phyloP scores from a whole-genome alignment of 257 asterid species.

The Rehmannia glutinosa region DNA sequence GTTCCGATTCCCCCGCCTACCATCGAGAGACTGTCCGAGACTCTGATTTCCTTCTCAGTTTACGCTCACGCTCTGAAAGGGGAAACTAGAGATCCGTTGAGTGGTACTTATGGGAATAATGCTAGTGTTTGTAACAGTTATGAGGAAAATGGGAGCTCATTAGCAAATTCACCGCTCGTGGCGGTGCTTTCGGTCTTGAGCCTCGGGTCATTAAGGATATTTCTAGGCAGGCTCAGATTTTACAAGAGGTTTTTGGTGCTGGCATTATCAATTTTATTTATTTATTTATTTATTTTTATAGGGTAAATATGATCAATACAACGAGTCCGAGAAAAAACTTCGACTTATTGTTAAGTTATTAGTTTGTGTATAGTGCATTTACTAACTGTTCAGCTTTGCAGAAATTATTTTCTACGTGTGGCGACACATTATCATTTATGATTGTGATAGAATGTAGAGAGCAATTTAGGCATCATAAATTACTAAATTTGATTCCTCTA shows the following conservation, averaged over 20 bases:
- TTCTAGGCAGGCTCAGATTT: conserved; percentile 63
- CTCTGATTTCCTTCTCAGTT: conserved; percentile 18
- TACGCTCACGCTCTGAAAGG: conserved; percentile 17
- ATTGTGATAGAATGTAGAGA: not conserved
- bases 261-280: not conserved
- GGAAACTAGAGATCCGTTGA: conserved; percentile 57
- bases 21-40: conserved; percentile 23
- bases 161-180: conserved; percentile 28
- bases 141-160: conserved; percentile 45
- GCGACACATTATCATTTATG: not conserved
- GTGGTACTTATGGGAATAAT: conserved; percentile 27
- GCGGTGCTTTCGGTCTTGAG: conserved; percentile 17
- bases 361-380: not conserved
- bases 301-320: not conserved
- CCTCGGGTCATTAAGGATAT: conserved; percentile 45
- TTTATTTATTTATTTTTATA: not conserved
- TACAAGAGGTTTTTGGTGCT: conserved; percentile 55
- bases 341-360: not conserved
- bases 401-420: not conserved
- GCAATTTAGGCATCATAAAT: not conserved
- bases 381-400: not conserved
- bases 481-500: not conserved
- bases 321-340: not conserved
- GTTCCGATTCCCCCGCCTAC: conserved; percentile 35
- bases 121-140: conserved; percentile 30